A percentile compares a stretch with the other conserved stretches of the same genome.
phyloP scores from a whole-genome alignment of 768 basidiomycete genomes.

The Boletus patriciae region DNA sequence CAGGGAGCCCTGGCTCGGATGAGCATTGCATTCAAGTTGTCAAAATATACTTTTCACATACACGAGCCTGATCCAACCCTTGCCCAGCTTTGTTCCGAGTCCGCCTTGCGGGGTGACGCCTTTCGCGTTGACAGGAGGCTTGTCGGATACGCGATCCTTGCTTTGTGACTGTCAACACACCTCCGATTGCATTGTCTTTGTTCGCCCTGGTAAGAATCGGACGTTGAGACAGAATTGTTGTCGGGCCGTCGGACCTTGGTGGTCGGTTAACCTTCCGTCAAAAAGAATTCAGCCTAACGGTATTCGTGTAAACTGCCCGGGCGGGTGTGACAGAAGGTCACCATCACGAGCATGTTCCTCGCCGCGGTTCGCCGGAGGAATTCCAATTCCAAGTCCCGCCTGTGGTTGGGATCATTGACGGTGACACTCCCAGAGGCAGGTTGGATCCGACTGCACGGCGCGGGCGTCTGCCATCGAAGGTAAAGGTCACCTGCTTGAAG shows the following conservation, averaged over 20 bases:
- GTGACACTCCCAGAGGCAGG: neutral
- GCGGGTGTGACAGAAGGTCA: neutral
- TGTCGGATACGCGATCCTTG: neutral
- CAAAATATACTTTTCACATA: neutral
- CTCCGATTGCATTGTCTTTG: neutral
- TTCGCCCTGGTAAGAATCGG: neutral
- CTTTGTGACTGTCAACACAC: neutral
- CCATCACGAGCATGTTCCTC: neutral
- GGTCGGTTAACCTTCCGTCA: neutral
- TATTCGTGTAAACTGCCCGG: neutral
- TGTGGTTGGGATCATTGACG: slow-evolving; percentile 1
- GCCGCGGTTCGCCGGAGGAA: neutral
- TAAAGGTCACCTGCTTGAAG: neutral
- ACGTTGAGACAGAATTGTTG: neutral
- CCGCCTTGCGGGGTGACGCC: neutral
- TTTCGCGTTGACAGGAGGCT: neutral
- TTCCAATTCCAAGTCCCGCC: neutral
- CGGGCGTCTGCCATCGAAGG: neutral
- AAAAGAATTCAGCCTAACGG: neutral
- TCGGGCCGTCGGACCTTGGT: neutral
- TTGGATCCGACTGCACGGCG: neutral
- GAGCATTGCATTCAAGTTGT: neutral
- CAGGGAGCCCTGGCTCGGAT: neutral
- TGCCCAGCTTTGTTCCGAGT: neutral
- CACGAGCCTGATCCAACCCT: neutral